phyloP scores from a whole-genome alignment of 257 asterid species.

The Schizonepeta tenuifolia region DNA sequence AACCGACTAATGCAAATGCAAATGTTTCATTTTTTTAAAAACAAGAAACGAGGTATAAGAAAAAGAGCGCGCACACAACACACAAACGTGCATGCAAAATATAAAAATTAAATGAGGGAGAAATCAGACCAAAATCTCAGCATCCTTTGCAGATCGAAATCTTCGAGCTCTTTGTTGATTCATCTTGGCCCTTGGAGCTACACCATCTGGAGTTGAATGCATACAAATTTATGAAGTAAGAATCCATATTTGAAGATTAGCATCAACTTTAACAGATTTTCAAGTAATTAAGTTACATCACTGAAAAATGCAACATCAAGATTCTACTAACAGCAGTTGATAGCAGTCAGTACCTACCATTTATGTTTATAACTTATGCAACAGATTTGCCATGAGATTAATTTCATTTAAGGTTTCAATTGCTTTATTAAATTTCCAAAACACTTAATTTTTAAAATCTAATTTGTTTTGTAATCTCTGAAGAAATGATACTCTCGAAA shows the following conservation, averaged over 20 bases:
- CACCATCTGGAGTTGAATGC: constrained; percentile 53
- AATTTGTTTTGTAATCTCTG: too few relatives aligned
- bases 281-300: too few relatives aligned
- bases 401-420: not conserved
- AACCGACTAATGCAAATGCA: not conserved
- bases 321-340: too few relatives aligned
- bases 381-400: not conserved
- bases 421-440: not conserved
- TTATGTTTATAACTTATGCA: not conserved
- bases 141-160: constrained; percentile 55
- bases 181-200: constrained; percentile 79
- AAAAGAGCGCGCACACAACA: too few relatives aligned
- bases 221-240: not conserved
- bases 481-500: too few relatives aligned
- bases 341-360: not conserved
- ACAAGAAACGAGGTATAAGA: not conserved
- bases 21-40: not conserved
- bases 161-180: constrained; percentile 61
- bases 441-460: too few relatives aligned
- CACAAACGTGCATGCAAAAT: too few relatives aligned
- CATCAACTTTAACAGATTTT: not conserved
- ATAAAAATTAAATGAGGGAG: too few relatives aligned
- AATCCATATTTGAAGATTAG: not conserved
- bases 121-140: constrained; percentile 39
- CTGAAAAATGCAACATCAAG: not conserved